Percentiles rank a stretch among this genome's conserved stretches.
These are phyloP conservation scores for Rhododendron molle DNA, from an alignment of 148 eudicot genomes.

Conservation along the genomic window DNA sequence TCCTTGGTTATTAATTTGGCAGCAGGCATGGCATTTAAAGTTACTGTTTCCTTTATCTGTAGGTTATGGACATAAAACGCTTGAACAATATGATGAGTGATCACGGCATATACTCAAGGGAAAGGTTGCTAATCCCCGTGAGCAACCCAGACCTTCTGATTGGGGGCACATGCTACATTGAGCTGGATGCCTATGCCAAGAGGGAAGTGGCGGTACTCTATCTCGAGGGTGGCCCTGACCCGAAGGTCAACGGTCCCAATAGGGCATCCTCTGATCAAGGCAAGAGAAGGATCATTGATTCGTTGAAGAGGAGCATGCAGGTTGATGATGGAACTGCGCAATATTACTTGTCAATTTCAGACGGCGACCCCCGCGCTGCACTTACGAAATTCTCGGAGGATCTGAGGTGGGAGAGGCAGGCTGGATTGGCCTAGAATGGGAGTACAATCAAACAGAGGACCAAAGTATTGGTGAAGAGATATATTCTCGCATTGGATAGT, in stretches of 20 bases:
- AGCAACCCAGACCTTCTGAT: conserved; percentile 56
- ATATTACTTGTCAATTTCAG: conserved; percentile 74
- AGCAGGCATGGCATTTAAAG: neutral
- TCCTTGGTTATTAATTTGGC: neutral
- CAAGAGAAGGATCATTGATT: conserved; percentile 65
- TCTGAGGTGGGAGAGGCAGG: conserved; percentile 71
- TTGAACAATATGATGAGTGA: conserved; percentile 99
- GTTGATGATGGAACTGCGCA: conserved; percentile 94
- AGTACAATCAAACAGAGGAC: neutral
- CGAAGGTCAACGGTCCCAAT: conserved; percentile 20
- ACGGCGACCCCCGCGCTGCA: conserved; percentile 86
- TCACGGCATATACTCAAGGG: conserved; percentile 93
- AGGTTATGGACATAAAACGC: conserved; percentile 88
- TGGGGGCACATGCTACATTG: conserved; percentile 80
- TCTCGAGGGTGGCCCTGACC: conserved; percentile 59
- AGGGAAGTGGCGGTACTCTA: conserved; percentile 94
- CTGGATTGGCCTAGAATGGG: conserved; percentile 36
- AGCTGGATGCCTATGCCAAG: conserved; percentile 69
- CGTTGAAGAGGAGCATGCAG: conserved; percentile 86
- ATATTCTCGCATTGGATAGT: neutral
- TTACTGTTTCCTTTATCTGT: conserved; percentile 16
- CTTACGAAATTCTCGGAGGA: conserved; percentile 75
- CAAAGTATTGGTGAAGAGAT: neutral
- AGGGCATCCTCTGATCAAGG: conserved; percentile 48
- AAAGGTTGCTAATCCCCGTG: conserved; percentile 75